Evolutionary conservation across 2,329 filamentous ascomycete genomes (phyloP).

Genomic region (Endothia cerciana): DNA sequence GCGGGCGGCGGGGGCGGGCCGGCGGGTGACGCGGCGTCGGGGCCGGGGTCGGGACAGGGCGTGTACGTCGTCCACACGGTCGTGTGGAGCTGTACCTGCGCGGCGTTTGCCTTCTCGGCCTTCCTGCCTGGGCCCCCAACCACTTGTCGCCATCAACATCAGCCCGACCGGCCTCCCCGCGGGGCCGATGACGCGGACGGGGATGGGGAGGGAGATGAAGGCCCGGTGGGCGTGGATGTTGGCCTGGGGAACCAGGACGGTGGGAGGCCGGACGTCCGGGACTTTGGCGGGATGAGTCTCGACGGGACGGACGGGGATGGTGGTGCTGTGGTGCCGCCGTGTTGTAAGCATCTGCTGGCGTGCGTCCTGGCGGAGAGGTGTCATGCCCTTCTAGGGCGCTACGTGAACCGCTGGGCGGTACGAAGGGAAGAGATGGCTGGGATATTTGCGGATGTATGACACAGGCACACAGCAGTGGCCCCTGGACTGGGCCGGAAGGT

Average conservation of each 20-base stretch:
- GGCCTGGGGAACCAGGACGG: background rate
- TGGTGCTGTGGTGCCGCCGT: constrained; percentile 50
- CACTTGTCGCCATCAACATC: constrained; percentile 19
- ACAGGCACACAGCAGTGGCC: background rate
- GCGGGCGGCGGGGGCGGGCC: constrained; percentile 29
- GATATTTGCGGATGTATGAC: constrained; percentile 56
- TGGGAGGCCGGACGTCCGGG: constrained; percentile 26
- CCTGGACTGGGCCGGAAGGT: background rate
- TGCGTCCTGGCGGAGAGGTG: constrained; percentile 76
- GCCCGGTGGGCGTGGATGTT: constrained; percentile 8
- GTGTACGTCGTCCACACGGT: constrained; percentile 72
- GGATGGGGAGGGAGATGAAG: too few species aligned
- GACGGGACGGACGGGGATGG: constrained; percentile 37
- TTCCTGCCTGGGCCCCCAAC: constrained; percentile 51
- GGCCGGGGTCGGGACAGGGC: constrained; percentile 16
- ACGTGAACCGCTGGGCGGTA: constrained; percentile 59
- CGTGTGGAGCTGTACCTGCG: constrained; percentile 90
- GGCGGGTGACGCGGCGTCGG: constrained; percentile 13
- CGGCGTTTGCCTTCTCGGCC: constrained; percentile 76
- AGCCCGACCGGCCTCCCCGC: constrained; percentile 11
- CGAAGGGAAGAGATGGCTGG: constrained; percentile 73
- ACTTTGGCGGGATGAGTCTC: constrained; percentile 56
- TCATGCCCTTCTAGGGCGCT: constrained; percentile 56
- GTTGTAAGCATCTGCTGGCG: constrained; percentile 88
- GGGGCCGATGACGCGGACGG: constrained; percentile 13